Base-by-base conservation (phyloP, 192 early-diverging fungal genomes). In the Podila minutissima region DNA sequence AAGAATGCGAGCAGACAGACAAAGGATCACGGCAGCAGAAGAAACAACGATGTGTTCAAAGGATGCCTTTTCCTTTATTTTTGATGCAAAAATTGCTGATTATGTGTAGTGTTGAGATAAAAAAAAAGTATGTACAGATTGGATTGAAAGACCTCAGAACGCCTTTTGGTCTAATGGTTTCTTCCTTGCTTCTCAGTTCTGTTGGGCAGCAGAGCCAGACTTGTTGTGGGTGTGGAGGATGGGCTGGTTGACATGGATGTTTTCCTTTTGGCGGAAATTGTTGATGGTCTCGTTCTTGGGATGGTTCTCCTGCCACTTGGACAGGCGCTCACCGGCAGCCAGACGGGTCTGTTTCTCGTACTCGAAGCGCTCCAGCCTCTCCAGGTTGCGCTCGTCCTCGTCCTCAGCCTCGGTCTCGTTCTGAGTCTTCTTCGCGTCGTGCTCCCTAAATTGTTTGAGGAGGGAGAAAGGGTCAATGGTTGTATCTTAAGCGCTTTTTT, bases 201-300 rank as follows among this genome's bases (percentile, higher is more conserved):
- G 15, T 62, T 73, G 71, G 6, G 67, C 71, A 73, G 71, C 38
- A 31, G 53, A 67, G 26, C 77, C 77, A 69, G 77, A 81, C 71
- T 81, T 81, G 66, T 12, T 49, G 77, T 81, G 77, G 51, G 35
- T 73, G 49, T 81, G 77, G 49, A 81, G 77, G 55, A 81, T 66
- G 31, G 77, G 77, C 58, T 81, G 77, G 11, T 8, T 0, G 55
- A 81, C 77, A 22, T 66, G 24, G 62, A 81, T 81, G 71, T 81
- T 81, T 50, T 81, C 66, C 9, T 51, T 64, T 31, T 81, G 77
- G n/a, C 62, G 59, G 32, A 73, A 81, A 67, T 38, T 73, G 58
- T 73, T 81, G 33, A 3, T 32, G 29, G 33, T 1, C 41, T 81
- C 62, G 26, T 73, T 38, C 62, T 81, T 81, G 62, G 77, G 77